A percentile compares a stretch with the other conserved stretches of the same genome.
phyloP scores from a whole-genome alignment of 148 eudicot genomes.

The Rhododendron simsii region DNA sequence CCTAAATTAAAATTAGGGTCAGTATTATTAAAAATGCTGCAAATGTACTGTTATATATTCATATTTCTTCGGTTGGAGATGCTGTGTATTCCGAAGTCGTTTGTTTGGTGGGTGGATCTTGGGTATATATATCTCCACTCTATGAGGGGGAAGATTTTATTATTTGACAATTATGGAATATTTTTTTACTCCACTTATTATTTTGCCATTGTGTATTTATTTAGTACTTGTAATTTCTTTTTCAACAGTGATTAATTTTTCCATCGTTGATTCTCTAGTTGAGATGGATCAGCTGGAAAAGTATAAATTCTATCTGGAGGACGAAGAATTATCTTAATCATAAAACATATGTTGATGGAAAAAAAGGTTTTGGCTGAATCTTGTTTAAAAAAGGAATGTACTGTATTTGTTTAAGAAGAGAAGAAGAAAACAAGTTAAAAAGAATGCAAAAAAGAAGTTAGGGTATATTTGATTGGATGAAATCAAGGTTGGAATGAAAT shows the following conservation, averaged over 20 bases:
- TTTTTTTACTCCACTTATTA: not conserved
- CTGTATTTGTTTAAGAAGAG: not conserved
- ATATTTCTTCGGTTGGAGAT: no score
- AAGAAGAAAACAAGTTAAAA: not conserved
- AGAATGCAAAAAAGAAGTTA: no score
- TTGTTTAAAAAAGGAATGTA: no score
- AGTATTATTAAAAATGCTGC: no score
- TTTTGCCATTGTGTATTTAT: not conserved
- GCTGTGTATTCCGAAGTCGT: no score
- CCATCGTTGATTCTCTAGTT: not conserved
- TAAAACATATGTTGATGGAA: not conserved
- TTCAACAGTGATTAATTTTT: not conserved
- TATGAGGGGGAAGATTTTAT: not conserved
- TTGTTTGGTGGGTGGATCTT: no score
- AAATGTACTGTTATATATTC: no score
- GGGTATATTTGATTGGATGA: no score
- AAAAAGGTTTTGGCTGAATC: not conserved
- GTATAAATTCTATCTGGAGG: not conserved
- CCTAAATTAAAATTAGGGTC: no score
- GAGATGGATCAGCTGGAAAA: not conserved
- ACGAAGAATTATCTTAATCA: not conserved
- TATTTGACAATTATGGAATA: not conserved
- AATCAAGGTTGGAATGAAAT: no score
- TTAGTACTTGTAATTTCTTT: not conserved
- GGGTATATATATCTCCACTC: no score